phyloP scores from a whole-genome alignment of 805 yeast species.

The Metschnikowia santaceciliae region DNA sequence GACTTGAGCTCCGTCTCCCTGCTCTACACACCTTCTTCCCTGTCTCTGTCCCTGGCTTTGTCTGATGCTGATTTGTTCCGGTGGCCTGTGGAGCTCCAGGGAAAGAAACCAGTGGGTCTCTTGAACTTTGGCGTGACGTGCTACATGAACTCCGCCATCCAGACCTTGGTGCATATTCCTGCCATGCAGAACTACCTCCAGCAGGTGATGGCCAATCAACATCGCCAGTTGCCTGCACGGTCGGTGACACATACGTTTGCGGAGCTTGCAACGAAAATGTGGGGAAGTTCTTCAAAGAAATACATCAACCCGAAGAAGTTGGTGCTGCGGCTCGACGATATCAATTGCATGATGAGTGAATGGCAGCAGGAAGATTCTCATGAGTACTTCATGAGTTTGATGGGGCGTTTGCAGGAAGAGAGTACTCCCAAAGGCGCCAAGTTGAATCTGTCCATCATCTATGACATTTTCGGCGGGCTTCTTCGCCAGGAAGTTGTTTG shows the following conservation, averaged over 20 bases:
- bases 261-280: slow-evolving; percentile 64
- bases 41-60: too few species aligned
- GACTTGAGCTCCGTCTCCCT: neutral
- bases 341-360: slow-evolving; percentile 93
- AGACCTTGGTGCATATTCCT: slow-evolving; percentile 85
- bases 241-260: slow-evolving; percentile 68
- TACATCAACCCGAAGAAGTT: slow-evolving; percentile 74
- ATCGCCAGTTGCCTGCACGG: slow-evolving; percentile 39
- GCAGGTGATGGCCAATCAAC: slow-evolving; percentile 56
- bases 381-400: slow-evolving; percentile 90
- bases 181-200: slow-evolving; percentile 80
- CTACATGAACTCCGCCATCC: slow-evolving; percentile 93
- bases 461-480: slow-evolving; percentile 92
- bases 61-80: neutral
- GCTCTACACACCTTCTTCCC: neutral
- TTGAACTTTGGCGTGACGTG: slow-evolving; percentile 94
- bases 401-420: slow-evolving; percentile 87
- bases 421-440: slow-evolving; percentile 87
- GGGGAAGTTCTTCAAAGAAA: slow-evolving; percentile 37
- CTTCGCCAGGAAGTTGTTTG: slow-evolving; percentile 83
- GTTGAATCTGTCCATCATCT: slow-evolving; percentile 73
- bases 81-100: slow-evolving; percentile 54
- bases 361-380: slow-evolving; percentile 99
- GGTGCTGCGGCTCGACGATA: slow-evolving; percentile 68
- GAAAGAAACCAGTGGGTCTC: slow-evolving; percentile 66